A percentile compares a stretch with the other conserved stretches of the same genome.
These are phyloP conservation scores for Cladosporium sp. DNA, from an alignment of 2,329 filamentous ascomycete species.

Conservation along the genomic window DNA sequence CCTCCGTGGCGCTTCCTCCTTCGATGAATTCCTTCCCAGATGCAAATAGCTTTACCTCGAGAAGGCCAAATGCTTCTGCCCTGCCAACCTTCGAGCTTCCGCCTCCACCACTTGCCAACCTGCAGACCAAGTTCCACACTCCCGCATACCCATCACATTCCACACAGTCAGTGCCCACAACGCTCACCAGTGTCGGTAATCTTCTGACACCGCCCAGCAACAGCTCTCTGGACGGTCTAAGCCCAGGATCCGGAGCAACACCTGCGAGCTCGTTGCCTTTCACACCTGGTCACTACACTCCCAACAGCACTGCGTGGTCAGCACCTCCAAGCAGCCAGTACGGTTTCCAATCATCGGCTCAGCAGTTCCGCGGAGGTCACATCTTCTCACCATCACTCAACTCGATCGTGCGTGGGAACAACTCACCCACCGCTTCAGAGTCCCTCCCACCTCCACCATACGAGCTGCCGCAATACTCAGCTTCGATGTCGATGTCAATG, in stretches of 20 bases:
- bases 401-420: slow-evolving; percentile 50
- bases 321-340: slow-evolving; percentile 58
- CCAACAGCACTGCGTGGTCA: slow-evolving; percentile 43
- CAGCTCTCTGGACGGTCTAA: slow-evolving; percentile 58
- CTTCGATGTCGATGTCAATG: slow-evolving; percentile 49
- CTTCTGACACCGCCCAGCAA: slow-evolving; percentile 60
- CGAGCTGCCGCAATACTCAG: slow-evolving; percentile 61
- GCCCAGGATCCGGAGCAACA: slow-evolving; percentile 56
- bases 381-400: slow-evolving; percentile 56
- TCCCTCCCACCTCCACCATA: slow-evolving; percentile 64
- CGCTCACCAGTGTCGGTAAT: slow-evolving; percentile 53
- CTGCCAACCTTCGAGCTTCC: slow-evolving; percentile 68
- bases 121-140: slow-evolving; percentile 49
- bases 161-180: slow-evolving; percentile 42
- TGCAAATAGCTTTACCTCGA: slow-evolving; percentile 64
- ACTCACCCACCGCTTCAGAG: slow-evolving; percentile 59
- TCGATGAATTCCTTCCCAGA: slow-evolving; percentile 61
- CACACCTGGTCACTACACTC: slow-evolving; percentile 50
- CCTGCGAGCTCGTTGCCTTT: slow-evolving; percentile 38
- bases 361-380: slow-evolving; percentile 45
- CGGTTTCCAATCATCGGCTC: slow-evolving; percentile 45
- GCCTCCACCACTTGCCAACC: slow-evolving; percentile 53
- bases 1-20: slow-evolving; percentile 56
- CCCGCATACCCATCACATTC: slow-evolving; percentile 32
- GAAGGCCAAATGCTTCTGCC: slow-evolving; percentile 64